Evolutionary conservation across 2,329 filamentous ascomycete genomes (phyloP).

Genomic region (Neonectria neomacrospora): DNA sequence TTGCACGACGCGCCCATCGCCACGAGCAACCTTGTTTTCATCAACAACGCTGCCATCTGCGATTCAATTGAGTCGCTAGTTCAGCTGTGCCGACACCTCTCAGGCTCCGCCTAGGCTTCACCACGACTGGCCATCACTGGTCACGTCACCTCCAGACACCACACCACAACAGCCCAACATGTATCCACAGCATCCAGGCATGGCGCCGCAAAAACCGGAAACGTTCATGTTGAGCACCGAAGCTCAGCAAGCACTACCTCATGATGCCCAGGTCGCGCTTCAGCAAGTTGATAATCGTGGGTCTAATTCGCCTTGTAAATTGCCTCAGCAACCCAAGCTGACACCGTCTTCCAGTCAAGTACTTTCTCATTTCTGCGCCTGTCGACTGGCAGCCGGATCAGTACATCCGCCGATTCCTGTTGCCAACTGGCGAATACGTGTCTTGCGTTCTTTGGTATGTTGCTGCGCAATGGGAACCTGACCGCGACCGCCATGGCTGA

Average conservation of each 20-base stretch:
- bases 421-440: constrained; percentile 98
- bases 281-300: constrained; percentile 98
- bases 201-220: constrained; percentile 97
- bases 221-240: constrained; percentile 98
- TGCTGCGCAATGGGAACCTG: background rate
- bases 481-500: constrained; percentile 15
- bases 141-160: constrained; percentile 43
- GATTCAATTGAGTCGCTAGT: constrained; percentile 32
- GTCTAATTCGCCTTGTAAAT: constrained; percentile 47
- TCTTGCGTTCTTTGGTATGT: constrained; percentile 90
- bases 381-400: constrained; percentile 98
- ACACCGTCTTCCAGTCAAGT: constrained; percentile 78
- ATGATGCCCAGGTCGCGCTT: constrained; percentile 95
- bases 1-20: constrained; percentile 13
- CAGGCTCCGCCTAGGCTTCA: constrained; percentile 34
- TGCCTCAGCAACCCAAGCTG: constrained; percentile 17
- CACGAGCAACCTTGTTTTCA: constrained; percentile 17
- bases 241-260: constrained; percentile 94
- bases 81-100: constrained; percentile 25
- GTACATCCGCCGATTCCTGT: constrained; percentile 93
- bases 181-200: constrained; percentile 86
- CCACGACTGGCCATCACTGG: constrained; percentile 40
- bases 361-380: constrained; percentile 98
- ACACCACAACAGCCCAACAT: constrained; percentile 58
- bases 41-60: constrained; percentile 19